A percentile compares a stretch with the other conserved stretches of the same genome.
Evolutionary conservation across 2,329 filamentous ascomycete species (phyloP).

Genomic region (Phyllosticta capitalensis): DNA sequence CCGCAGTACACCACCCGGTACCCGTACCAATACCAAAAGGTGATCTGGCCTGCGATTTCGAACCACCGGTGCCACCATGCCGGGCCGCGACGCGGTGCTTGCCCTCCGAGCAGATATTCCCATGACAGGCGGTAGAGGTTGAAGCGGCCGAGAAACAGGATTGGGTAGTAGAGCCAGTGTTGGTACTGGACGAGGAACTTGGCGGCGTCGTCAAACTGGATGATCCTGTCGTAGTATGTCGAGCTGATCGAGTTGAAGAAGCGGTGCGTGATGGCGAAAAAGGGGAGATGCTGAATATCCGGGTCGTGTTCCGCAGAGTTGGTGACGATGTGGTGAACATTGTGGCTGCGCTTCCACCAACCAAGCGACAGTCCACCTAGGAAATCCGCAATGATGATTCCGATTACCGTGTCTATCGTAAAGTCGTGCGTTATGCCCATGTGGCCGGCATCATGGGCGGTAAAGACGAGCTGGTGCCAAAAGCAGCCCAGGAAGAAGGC

Average conservation of each 20-base stretch:
- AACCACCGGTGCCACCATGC: conserved; percentile 60
- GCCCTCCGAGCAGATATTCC: conserved; percentile 50
- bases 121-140: conserved; percentile 62
- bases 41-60: conserved; percentile 52
- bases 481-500: conserved; percentile 68
- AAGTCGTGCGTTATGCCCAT: conserved; percentile 96
- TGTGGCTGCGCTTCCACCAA: conserved; percentile 97
- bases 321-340: conserved; percentile 93
- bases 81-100: conserved; percentile 48
- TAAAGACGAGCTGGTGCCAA: conserved; percentile 94
- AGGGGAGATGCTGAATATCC: conserved; percentile 70
- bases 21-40: conserved; percentile 61
- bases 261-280: conserved; percentile 57
- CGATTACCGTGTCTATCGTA: conserved; percentile 71
- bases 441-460: conserved; percentile 89
- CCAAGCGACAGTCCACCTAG: conserved; percentile 81
- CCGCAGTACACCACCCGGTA: conserved; percentile 53
- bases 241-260: conserved; percentile 57
- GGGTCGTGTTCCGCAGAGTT: conserved; percentile 94
- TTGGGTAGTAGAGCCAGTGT: conserved; percentile 58
- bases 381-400: conserved; percentile 83
- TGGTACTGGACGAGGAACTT: conserved; percentile 53
- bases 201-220: conserved; percentile 53
- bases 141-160: conserved; percentile 60
- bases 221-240: conserved; percentile 56